Evolutionary conservation across 768 basidiomycete genomes (phyloP).

Genomic region (Boletus subparvulus): DNA sequence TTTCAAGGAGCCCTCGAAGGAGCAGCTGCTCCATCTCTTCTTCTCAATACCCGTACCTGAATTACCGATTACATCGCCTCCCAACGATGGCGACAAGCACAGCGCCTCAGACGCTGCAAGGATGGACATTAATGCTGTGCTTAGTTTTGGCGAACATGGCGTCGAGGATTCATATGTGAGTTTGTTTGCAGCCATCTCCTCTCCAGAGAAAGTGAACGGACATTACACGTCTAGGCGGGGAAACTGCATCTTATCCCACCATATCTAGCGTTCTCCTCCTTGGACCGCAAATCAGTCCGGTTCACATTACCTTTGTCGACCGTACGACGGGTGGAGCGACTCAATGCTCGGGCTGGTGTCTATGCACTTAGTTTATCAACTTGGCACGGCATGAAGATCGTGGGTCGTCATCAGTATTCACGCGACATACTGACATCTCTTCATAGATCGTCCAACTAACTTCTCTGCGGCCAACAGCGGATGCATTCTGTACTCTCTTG

Average conservation of each 20-base stretch:
- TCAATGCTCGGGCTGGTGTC: constrained; percentile 91
- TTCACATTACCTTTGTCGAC: constrained; percentile 92
- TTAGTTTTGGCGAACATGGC: constrained; percentile 75
- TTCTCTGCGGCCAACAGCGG: constrained; percentile 88
- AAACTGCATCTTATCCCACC: constrained; percentile 87
- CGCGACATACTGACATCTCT: constrained; percentile 5
- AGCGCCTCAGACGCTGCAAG: constrained; percentile 48
- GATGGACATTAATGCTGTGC: constrained; percentile 88
- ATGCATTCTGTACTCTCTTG: constrained; percentile 86
- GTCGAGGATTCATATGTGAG: constrained; percentile 92
- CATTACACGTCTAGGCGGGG: constrained; percentile 61
- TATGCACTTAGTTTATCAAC: constrained; percentile 94
- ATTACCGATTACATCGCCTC: constrained; percentile 17
- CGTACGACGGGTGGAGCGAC: constrained; percentile 87
- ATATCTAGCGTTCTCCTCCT: constrained; percentile 84
- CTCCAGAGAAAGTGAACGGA: background rate
- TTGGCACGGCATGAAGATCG: constrained; percentile 94
- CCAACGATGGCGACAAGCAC: constrained; percentile 24
- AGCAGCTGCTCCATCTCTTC: constrained; percentile 80
- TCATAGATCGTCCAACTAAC: constrained; percentile 88
- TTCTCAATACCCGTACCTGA: constrained; percentile 83
- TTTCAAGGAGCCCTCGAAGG: constrained; percentile 91
- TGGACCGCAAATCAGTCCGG: constrained; percentile 89
- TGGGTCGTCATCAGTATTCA: constrained; percentile 31
- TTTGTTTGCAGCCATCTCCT: constrained; percentile 17